Evolutionary conservation across 768 basidiomycete genomes (phyloP), one percentile per base, ranked within the genome.

Genomic region (Kwoniella sp.): DNA sequence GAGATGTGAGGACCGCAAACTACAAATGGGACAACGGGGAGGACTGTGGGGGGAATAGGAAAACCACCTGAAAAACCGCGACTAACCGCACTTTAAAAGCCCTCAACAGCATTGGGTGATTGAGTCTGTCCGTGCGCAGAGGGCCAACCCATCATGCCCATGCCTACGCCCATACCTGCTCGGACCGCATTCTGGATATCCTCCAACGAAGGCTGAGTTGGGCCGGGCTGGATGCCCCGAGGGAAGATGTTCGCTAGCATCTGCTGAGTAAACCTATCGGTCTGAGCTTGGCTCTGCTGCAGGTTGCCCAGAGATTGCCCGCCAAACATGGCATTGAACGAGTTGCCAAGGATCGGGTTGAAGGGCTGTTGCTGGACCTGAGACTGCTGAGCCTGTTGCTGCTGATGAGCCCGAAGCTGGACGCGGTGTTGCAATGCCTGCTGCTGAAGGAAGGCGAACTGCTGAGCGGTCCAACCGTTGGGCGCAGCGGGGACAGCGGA

Each of bases 111-210:
- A 22, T 22, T 19, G 46, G 26, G 33, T 9, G 20, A 22, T 36
- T 27, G 22, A 11, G 19, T 27, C 37, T 22, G 46, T 2, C 46
- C 46, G 22, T 8, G 46, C 3, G 32, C 22, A 14, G 34, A 22
- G 22, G 29, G 3, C 46, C 46, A 46, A 14, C 28, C 31, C 19
- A 22, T 45, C 37, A 59, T 45, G 29, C 55, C 57, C 41, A 64
- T 27, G 17, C 59, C 59, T 33, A 67, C 25, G 15, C 57, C 56
- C 56, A 70, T 66, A 25, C 62, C 62, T 29, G 54, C 50, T 33
- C 67, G 57, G 27, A 65, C 41, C 15, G 62, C 62, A 22, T 62
- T 56, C 31, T 62, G 44, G 37, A 65, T 42, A 20, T 63, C 58
- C 46, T 50, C 46, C 4, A 62, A 25, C 10, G 60, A 58, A 11